These are phyloP conservation scores for Casuarina cunninghamiana DNA, from an alignment of 306 rosid genomes.

Conservation along the genomic window DNA sequence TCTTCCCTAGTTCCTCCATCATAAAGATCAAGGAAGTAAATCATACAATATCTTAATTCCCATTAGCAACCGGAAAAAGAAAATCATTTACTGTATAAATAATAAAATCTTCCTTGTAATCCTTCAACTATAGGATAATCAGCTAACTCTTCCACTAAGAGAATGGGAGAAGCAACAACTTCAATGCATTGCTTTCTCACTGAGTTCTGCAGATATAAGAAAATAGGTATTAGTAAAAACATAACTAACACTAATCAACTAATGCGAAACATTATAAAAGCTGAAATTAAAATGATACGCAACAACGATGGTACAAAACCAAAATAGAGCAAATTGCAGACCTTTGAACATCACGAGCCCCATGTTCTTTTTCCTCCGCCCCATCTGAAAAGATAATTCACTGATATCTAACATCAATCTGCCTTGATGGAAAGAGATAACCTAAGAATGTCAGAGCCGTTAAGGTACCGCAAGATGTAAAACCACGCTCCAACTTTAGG, in stretches of 20 bases:
- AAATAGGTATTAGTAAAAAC: not conserved
- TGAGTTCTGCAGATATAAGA: not conserved
- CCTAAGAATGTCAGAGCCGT: not conserved
- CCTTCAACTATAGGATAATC: not conserved
- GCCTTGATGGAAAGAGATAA: not conserved
- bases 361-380: constrained; percentile 9
- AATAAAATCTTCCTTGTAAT: not conserved
- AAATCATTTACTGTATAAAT: not conserved
- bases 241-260: not conserved
- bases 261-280: not conserved
- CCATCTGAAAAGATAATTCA: not conserved
- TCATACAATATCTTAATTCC: not conserved
- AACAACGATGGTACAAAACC: not conserved
- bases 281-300: not conserved
- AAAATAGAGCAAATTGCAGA: not conserved
- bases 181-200: not conserved
- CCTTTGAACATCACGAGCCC: constrained; percentile 5
- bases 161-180: not conserved
- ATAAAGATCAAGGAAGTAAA: not conserved
- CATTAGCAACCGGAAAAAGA: not conserved
- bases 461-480: not conserved
- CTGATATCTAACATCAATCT: not conserved
- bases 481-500: not conserved
- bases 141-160: not conserved
- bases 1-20: constrained; percentile 11